Base-by-base conservation (phyloP, 2,329 filamentous ascomycete genomes). In the Claviceps pazoutovae region DNA sequence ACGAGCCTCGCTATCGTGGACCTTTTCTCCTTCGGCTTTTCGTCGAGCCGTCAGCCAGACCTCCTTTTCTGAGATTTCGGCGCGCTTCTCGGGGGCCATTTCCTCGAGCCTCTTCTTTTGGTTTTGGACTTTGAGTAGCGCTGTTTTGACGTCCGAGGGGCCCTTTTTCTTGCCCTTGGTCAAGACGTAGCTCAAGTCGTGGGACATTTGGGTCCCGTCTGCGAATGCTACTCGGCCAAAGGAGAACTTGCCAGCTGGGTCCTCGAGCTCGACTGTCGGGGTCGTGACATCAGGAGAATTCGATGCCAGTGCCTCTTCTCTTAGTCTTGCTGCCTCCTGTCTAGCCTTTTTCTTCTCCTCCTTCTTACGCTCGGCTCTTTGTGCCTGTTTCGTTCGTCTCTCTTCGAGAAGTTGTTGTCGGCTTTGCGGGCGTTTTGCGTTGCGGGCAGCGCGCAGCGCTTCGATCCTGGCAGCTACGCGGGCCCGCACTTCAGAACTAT, bases 141-240 rank as follows among this genome's bases (percentile, higher is more conserved):
- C 88, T 1, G 88, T 88, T 64, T 87, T 87, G 46, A 87, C 75
- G 66, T 98, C 93, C 53, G 83, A 84, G 1, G 88, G 85, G 0
- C 90, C 90, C 68, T 87, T 89, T 67, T 82, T 84, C 71, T 86
- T 88, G 56, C 66, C 62, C 41, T 64, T 61, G 48, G 55, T 66
- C 47, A 72, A 64, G 9, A 78, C 79, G 55, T 80, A 76, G 51
- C 83, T 83, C 16, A 86, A 74, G 53, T 83, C 81, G 55, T 87
- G 79, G 49, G 91, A 87, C 48, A 94, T 75, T 56, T 85, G 78
- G 49, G 88, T 79, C 41, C 91, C 91, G 63, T 97, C 91, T 4
- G 80, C 80, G 65, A 97, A 98, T 11, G 88, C 82, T n/a, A 98
- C 82, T 38, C 88, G 84, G 36, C 90, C 89, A 66, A 97, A 98